Evolutionary conservation across 2,329 filamentous ascomycete species (phyloP), one percentile per base, ranked within the genome.

Genomic region (Nemania diffusa): DNA sequence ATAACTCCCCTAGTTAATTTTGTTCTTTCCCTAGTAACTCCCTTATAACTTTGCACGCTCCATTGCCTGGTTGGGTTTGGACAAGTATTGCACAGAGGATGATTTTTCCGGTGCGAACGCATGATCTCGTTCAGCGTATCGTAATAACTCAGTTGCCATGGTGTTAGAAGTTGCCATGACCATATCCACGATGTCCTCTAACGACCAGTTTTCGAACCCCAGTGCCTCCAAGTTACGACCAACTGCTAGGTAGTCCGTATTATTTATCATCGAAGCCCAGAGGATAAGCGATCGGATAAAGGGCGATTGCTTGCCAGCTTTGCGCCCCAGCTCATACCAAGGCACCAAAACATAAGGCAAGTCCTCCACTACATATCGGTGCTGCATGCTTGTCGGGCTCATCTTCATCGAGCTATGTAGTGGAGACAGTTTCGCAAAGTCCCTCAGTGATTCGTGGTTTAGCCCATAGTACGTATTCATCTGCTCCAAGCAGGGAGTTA

Each of bases 301-400:
- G 4, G 69, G 63, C 1, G 66, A 66, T 13, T 67, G 27, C 46
- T 56, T 57, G n/a, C 69, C 66, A 32, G 66, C 66, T 27, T 69
- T 66, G 1, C 55, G 34, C n/a, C 67, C 67, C 20, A 71, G 40
- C 34, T 69, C 69, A 40, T 67, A 67, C 67, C 69, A 71, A 22
- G 63, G 64, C n/a, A 71, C 69, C 11, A 71, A 57, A 8, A 70
- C 56, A 34, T 67, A 65, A 15, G 69, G 69, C 42, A 70, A 11
- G 50, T 70, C 69, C 48, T 70, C 69, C 8, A 48, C 22, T 13
- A 70, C 6, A 27, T 70, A 66, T 11, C 69, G 52, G 27, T 70
- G 62, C 7, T 64, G 50, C 62, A 69, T 66, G 44, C 29, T 66
- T 2, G 65, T 60, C 17, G 69, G 69, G n/a, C 64, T 67, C 32